Conservation (phyloP, 2,329 filamentous ascomycete species). For the Decorospora gaudefroyi region DNA sequence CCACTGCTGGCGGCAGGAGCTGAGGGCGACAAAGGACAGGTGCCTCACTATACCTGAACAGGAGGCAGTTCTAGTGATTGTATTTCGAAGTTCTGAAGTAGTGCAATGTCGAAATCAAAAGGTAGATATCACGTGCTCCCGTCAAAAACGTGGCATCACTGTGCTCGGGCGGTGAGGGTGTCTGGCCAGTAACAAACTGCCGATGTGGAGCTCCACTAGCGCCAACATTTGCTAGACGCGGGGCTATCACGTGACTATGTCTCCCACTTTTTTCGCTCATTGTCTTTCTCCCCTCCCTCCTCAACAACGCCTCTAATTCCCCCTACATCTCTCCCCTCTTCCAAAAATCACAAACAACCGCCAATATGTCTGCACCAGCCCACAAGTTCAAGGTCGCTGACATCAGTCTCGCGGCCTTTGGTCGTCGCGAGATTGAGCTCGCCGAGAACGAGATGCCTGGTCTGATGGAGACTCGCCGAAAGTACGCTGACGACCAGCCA, state of each 20-base stretch:
- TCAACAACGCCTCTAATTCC: constrained; percentile 19
- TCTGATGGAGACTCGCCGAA: constrained; percentile 90
- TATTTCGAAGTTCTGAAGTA: too few relatives aligned
- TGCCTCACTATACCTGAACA: constrained; percentile 33
- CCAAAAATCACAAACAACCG: constrained; percentile 24
- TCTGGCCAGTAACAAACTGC: constrained; percentile 10
- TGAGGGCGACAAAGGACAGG: constrained; percentile 29
- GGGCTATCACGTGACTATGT: constrained; percentile 22
- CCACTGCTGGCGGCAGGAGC: constrained; percentile 19
- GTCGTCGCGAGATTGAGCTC: constrained; percentile 98
- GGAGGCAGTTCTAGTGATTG: neutral
- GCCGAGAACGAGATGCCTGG: constrained; percentile 93
- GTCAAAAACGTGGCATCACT: too few relatives aligned
- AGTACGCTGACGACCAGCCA: constrained; percentile 92
- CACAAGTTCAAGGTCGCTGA: constrained; percentile 98
- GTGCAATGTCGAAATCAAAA: too few relatives aligned
- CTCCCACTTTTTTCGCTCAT: constrained; percentile 16
- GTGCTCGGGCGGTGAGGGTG: constrained; percentile 6
- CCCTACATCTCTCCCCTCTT: constrained; percentile 15
- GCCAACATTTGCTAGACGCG: constrained; percentile 12
- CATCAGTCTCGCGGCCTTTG: constrained; percentile 94
- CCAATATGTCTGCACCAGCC: constrained; percentile 74
- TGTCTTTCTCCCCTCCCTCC: constrained; percentile 15
- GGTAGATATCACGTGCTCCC: too few relatives aligned
- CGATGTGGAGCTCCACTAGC: constrained; percentile 17